These are phyloP conservation scores for Solioccasus polychromus DNA, from an alignment of 768 basidiomycete genomes.

Conservation along the genomic window DNA sequence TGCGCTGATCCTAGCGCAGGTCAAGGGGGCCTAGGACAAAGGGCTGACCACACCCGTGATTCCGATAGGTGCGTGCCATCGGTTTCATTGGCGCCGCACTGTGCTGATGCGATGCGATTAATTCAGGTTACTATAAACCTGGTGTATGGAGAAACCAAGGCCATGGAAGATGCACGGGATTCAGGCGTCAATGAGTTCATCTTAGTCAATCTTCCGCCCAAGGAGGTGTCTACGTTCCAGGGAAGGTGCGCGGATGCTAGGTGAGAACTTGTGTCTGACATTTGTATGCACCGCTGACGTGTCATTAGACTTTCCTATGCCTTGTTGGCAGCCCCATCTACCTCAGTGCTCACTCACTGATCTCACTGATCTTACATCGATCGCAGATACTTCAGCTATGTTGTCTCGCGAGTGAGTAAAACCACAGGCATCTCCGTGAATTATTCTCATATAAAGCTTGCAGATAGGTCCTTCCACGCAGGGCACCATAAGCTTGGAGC, in stretches of 20 bases:
- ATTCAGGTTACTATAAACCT: conserved; percentile 95
- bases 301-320: conserved; percentile 81
- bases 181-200: conserved; percentile 98
- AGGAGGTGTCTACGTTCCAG: conserved; percentile 90
- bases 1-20: conserved; percentile 63
- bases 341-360: conserved; percentile 78
- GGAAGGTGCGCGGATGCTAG: conserved; percentile 77
- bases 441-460: conserved; percentile 14
- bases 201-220: conserved; percentile 95
- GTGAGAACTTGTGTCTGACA: conserved; percentile 43
- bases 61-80: conserved; percentile 23
- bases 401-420: conserved; percentile 83
- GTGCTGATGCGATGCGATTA: background rate
- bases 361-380: conserved; percentile 86
- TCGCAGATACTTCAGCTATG: conserved; percentile 98
- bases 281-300: background rate
- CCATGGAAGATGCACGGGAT: conserved; percentile 83
- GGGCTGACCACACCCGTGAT: conserved; percentile 85
- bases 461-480: conserved; percentile 88
- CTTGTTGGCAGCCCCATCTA: conserved; percentile 93
- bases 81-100: background rate
- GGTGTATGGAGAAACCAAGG: conserved; percentile 92
- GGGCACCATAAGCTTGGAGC: conserved; percentile 64
- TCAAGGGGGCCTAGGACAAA: conserved; percentile 72
- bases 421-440: background rate